These are phyloP conservation scores for Plasmodium coatneyi DNA, from an alignment of 169 alveolate genomes.

Conservation along the genomic window DNA sequence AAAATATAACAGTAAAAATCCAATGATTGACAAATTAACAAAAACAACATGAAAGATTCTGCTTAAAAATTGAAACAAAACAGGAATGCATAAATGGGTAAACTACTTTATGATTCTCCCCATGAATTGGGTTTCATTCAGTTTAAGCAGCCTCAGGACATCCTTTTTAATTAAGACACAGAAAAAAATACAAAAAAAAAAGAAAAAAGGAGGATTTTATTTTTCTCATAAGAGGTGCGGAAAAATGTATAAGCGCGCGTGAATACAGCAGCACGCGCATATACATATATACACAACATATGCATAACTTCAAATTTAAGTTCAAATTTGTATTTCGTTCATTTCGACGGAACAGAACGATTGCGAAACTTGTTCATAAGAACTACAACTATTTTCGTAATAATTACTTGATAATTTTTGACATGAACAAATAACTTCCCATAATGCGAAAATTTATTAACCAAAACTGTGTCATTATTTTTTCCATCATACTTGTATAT, in stretches of 20 bases:
- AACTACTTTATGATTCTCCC: conserved; percentile 72
- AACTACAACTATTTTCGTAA: conserved; percentile 4
- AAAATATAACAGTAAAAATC: background rate
- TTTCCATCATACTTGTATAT: conserved; percentile 68
- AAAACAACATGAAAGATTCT: background rate
- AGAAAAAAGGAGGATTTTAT: background rate
- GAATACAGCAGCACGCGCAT: background rate
- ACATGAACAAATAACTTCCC: conserved; percentile 75
- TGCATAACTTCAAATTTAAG: background rate
- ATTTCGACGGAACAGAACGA: conserved; percentile 2
- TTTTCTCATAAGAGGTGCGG: background rate
- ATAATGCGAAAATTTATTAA: conserved; percentile 64
- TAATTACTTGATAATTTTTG: conserved; percentile 72
- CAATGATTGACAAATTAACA: background rate
- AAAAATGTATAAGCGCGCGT: background rate
- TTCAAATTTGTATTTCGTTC: background rate
- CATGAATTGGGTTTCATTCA: conserved; percentile 73
- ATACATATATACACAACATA: background rate
- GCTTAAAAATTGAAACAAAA: background rate
- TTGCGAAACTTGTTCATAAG: background rate
- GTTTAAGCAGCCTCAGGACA: conserved; percentile 64
- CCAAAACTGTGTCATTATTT: conserved; percentile 43
- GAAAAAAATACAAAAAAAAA: conserved; percentile 28
- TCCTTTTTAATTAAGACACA: conserved; percentile 37
- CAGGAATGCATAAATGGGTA: background rate